Conservation (phyloP, 2,329 filamentous ascomycete species). For the Leptographium wingfieldii region DNA sequence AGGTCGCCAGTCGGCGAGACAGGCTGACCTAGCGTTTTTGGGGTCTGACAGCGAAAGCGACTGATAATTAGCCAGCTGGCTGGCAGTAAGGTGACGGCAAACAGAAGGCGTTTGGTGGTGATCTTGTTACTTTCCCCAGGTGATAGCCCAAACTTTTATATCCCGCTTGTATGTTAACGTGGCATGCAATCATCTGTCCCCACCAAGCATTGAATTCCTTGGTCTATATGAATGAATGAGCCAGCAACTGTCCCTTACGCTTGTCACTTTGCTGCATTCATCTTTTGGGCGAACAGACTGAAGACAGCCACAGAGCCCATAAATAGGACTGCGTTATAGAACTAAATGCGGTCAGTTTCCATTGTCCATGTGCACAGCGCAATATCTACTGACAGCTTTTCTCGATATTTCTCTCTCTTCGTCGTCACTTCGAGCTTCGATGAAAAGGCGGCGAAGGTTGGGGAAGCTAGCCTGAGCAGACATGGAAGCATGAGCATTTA, state of each 20-base stretch:
- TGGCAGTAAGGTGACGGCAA: background rate
- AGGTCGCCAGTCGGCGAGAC: slow-evolving; percentile 33
- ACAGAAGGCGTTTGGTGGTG: background rate
- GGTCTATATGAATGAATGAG: background rate
- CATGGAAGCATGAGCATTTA: slow-evolving; percentile 2
- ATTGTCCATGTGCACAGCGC: background rate
- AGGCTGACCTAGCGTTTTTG: slow-evolving; percentile 49
- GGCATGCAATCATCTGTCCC: background rate
- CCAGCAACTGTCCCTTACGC: background rate
- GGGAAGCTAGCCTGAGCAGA: slow-evolving; percentile 62
- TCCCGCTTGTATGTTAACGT: background rate
- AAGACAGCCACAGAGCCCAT: slow-evolving; percentile 94
- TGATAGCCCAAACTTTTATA: background rate
- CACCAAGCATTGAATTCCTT: background rate
- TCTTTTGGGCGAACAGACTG: slow-evolving; percentile 80
- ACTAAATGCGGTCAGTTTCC: slow-evolving; percentile 38
- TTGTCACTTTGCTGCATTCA: slow-evolving; percentile 41
- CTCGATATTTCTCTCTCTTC: slow-evolving; percentile 92
- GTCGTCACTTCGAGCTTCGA: slow-evolving; percentile 81
- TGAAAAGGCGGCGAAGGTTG: slow-evolving; percentile 90
- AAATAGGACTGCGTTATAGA: slow-evolving; percentile 94
- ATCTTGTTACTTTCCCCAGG: background rate
- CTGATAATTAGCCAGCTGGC: slow-evolving; percentile 37
- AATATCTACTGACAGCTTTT: slow-evolving; percentile 53
- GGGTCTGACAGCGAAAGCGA: slow-evolving; percentile 49